phyloP scores from a whole-genome alignment of 73 alveolate genomes.

The Tetrahymena elliotti region DNA sequence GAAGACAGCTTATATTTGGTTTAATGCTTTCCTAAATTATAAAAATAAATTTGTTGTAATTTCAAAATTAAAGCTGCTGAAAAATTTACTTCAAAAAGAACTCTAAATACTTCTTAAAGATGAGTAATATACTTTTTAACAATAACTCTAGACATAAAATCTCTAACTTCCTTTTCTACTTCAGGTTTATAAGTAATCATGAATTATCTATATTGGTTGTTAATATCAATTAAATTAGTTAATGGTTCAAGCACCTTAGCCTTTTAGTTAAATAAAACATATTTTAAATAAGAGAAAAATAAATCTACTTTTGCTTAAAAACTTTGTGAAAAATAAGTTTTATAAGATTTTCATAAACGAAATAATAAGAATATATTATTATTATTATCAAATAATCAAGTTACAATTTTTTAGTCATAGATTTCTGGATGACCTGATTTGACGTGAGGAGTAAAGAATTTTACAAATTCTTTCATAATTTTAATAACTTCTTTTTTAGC shows the following conservation, averaged over 20 bases:
- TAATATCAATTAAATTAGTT: slow-evolving; percentile 12
- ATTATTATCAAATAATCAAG: neutral
- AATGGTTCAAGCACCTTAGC: slow-evolving; percentile 17
- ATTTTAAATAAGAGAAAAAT: too few species aligned
- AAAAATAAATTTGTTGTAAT: neutral
- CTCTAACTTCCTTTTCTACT: slow-evolving; percentile 13
- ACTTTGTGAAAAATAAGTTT: neutral
- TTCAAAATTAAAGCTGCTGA: neutral
- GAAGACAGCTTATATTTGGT: neutral
- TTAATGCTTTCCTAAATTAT: slow-evolving; percentile 6
- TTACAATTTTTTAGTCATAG: neutral
- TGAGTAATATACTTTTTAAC: slow-evolving; percentile 10
- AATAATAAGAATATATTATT: neutral
- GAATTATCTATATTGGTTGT: slow-evolving; percentile 21
- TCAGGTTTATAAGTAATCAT: slow-evolving; percentile 9
- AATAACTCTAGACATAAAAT: slow-evolving; percentile 18
- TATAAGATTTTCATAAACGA: too few species aligned
- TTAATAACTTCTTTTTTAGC: slow-evolving; percentile 2
- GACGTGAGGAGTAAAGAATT: slow-evolving; percentile 4
- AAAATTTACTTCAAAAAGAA: neutral
- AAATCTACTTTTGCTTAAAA: too few species aligned
- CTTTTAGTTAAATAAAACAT: neutral
- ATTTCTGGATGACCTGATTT: slow-evolving; percentile 18
- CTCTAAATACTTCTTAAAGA: slow-evolving; percentile 21
- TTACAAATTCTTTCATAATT: slow-evolving; percentile 12